Conservation (phyloP, 2,329 filamentous ascomycete genomes). For the Neurospora sp. region DNA sequence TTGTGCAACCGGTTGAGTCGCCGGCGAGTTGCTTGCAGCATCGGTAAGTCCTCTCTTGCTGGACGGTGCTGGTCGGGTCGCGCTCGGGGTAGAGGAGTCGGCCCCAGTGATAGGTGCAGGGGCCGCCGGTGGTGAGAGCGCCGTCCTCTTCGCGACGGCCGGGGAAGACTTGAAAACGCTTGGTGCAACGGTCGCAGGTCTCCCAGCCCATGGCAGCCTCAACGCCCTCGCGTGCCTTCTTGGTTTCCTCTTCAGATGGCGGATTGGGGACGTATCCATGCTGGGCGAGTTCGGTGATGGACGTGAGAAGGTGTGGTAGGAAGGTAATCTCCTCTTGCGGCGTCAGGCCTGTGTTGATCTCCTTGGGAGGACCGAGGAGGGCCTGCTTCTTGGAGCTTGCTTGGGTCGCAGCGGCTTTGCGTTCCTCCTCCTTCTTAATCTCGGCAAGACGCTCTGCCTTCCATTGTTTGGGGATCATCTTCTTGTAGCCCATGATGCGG, state of each 20-base stretch:
- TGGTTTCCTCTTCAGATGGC: conserved; percentile 58
- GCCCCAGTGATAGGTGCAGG: conserved; percentile 74
- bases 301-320: conserved; percentile 49
- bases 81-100: conserved; percentile 52
- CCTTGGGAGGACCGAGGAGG: conserved; percentile 30
- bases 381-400: conserved; percentile 17
- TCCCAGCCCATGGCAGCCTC: conserved; percentile 68
- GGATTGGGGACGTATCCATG: conserved; percentile 66
- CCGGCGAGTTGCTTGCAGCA: conserved; percentile 75
- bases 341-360: conserved; percentile 61
- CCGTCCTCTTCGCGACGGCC: conserved; percentile 70
- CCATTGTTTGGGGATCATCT: conserved; percentile 67
- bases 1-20: conserved; percentile 64
- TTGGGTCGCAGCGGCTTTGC: background rate
- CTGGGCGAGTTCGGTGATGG: conserved; percentile 51
- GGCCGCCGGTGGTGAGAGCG: conserved; percentile 64
- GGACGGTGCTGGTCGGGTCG: conserved; percentile 35
- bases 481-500: conserved; percentile 64
- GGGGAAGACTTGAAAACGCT: conserved; percentile 86
- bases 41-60: conserved; percentile 53
- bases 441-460: conserved; percentile 41
- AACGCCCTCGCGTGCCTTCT: conserved; percentile 54
- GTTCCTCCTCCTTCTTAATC: conserved; percentile 17
- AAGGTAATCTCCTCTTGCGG: conserved; percentile 58
- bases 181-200: conserved; percentile 75